Base-by-base conservation (phyloP, 495 filamentous ascomycete species). In the Penicillium paradoxum region DNA sequence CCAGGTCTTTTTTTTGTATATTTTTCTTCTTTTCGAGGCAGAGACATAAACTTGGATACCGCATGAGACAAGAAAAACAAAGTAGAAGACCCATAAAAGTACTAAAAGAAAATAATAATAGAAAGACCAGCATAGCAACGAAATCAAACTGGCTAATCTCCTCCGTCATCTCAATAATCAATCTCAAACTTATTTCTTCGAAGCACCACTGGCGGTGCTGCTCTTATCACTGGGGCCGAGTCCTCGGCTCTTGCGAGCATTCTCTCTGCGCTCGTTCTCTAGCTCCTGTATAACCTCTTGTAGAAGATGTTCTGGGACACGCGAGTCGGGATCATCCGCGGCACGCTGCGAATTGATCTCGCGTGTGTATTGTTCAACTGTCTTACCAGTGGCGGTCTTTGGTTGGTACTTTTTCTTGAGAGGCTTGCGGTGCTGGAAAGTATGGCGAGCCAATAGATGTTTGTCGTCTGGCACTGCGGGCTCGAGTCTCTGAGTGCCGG, bases 381-480 rank as follows among this genome's bases (percentile, higher is more conserved):
- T 51, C 22, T 49, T 49, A n/a, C 46, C 33, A 14, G 19, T 43
- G 8, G 17, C 38, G 38, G 38, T 51, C 27, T 41, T 33, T 7
- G 49, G 49, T 4, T 43, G 38, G 14, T 44, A 34, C 38, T 51
- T 51, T 22, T 33, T 32, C 39, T 41, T 33, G 13, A 44, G 38
- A 6, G 34, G 33, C 13, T 40, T 49, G 45, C 30, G 49, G 41
- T 21, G 58, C 38, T 17, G 54, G 54, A 44, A 44, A 17, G 25
- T 8, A 29, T 44, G 41, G 25, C 41, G 41, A 5, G 41, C 41
- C 25, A 44, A 6, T 19, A 60, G 38, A 14, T 60, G 56, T 51
- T 68, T 60, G 38, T 55, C 42, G 17, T 33, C 29, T 45, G 43
- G 43, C 27, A 45, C 17, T 14, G 25, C 43, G 7, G 29, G 43